phyloP scores from a whole-genome alignment of 2,329 filamentous ascomycete genomes.

The Zymoseptoria crescenta region DNA sequence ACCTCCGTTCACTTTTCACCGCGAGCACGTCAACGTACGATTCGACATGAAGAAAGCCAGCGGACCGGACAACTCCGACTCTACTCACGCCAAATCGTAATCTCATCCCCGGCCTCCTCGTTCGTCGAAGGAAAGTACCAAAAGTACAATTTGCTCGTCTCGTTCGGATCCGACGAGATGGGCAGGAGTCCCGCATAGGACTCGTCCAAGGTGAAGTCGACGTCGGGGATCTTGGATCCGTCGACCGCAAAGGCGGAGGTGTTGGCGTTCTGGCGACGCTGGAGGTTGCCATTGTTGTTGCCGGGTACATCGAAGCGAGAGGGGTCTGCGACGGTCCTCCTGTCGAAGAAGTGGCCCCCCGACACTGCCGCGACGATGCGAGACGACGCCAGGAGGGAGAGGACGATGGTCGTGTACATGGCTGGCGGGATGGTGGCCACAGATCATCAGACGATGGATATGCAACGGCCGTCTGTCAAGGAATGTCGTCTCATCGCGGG shows the following conservation, averaged over 20 bases:
- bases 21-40: conserved; percentile 36
- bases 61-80: neutral
- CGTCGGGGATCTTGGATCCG: conserved; percentile 27
- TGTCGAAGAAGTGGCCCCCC: neutral
- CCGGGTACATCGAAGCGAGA: neutral
- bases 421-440: neutral
- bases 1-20: conserved; percentile 34
- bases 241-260: conserved; percentile 20
- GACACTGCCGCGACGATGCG: neutral
- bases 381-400: neutral
- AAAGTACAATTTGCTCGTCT: conserved; percentile 44
- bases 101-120: conserved; percentile 40
- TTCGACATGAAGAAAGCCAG: conserved; percentile 22
- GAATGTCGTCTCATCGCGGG: too few relatives aligned
- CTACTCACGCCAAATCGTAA: conserved; percentile 40
- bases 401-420: neutral
- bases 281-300: neutral
- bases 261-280: conserved; percentile 19
- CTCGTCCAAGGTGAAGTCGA: conserved; percentile 40
- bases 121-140: conserved; percentile 51
- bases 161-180: conserved; percentile 42
- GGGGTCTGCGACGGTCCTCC: neutral
- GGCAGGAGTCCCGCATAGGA: conserved; percentile 44
- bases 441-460: neutral
- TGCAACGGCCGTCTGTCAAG: too few relatives aligned